Evolutionary conservation across 148 eudicot genomes (phyloP).

Genomic region (Arctostaphylos glauca): DNA sequence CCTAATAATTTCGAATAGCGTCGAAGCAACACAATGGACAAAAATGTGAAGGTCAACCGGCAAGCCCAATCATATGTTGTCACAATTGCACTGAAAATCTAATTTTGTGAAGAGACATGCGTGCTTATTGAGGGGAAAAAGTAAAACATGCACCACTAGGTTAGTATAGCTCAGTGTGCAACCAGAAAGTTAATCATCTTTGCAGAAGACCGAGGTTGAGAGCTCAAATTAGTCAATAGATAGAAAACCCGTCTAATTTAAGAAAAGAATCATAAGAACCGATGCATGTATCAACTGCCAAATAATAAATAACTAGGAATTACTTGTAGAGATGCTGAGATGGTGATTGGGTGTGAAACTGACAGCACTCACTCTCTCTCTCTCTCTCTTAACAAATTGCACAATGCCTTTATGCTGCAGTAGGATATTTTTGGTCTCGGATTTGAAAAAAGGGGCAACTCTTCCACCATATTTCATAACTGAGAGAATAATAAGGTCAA

Average conservation of each 20-base stretch:
- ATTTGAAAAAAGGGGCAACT: background rate
- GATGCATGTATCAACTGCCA: background rate
- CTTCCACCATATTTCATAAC: background rate
- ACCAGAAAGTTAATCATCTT: background rate
- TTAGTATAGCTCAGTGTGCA: background rate
- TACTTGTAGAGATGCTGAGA: no score
- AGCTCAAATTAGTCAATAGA: background rate
- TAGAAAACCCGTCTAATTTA: background rate
- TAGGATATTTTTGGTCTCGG: background rate
- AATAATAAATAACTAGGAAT: background rate
- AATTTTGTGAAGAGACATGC: no score
- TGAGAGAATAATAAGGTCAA: background rate
- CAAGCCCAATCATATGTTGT: background rate
- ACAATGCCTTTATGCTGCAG: background rate
- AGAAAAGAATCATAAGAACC: background rate
- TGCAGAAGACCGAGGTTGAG: background rate
- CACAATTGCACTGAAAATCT: background rate
- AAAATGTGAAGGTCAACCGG: background rate
- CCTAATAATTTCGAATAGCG: background rate
- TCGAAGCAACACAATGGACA: background rate
- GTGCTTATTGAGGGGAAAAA: no score
- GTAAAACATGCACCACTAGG: background rate
- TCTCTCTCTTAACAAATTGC: background rate
- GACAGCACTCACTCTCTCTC: no score
- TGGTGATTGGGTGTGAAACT: no score